These are phyloP conservation scores for Moelleriella libera DNA, from an alignment of 2,329 filamentous ascomycete species.

Conservation along the genomic window DNA sequence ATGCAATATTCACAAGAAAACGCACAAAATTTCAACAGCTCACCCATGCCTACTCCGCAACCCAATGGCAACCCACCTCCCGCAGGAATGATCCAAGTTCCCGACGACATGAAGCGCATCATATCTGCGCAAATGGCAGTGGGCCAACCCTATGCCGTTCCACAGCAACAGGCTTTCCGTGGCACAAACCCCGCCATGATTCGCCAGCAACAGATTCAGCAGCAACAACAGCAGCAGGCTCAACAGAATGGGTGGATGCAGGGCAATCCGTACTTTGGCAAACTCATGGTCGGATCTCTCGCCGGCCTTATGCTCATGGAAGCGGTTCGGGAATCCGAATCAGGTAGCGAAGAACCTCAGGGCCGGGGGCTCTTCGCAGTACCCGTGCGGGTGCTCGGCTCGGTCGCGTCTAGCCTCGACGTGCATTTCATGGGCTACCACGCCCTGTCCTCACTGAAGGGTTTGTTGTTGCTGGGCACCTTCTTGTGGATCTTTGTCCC, in stretches of 20 bases:
- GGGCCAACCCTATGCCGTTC: slow-evolving; percentile 37
- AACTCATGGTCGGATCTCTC: slow-evolving; percentile 85
- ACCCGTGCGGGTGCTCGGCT: slow-evolving; percentile 43
- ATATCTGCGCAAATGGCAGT: slow-evolving; percentile 41
- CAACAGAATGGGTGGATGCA: slow-evolving; percentile 40
- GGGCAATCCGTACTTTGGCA: slow-evolving; percentile 45
- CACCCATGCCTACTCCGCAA: slow-evolving; percentile 26
- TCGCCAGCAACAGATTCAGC: slow-evolving; percentile 43
- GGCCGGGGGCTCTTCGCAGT: slow-evolving; percentile 54
- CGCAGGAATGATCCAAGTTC: slow-evolving; percentile 50
- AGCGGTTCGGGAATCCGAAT: slow-evolving; percentile 54
- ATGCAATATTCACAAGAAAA: slow-evolving; percentile 30
- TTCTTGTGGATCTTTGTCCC: slow-evolving; percentile 42
- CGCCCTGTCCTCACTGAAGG: slow-evolving; percentile 35
- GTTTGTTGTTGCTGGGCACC: slow-evolving; percentile 36
- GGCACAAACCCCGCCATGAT: slow-evolving; percentile 27
- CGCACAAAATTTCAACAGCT: slow-evolving; percentile 30
- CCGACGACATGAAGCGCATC: slow-evolving; percentile 50
- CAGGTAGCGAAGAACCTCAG: slow-evolving; percentile 46
- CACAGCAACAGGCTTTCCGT: slow-evolving; percentile 29
- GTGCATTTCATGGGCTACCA: slow-evolving; percentile 41
- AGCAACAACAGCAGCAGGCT: slow-evolving; percentile 31
- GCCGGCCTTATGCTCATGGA: slow-evolving; percentile 88
- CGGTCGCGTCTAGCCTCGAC: slow-evolving; percentile 31
- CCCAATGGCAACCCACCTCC: slow-evolving; percentile 22